Evolutionary conservation across 139 green algal species (phyloP), one percentile per base, ranked within the genome.

Genomic region (Chara braunii): DNA sequence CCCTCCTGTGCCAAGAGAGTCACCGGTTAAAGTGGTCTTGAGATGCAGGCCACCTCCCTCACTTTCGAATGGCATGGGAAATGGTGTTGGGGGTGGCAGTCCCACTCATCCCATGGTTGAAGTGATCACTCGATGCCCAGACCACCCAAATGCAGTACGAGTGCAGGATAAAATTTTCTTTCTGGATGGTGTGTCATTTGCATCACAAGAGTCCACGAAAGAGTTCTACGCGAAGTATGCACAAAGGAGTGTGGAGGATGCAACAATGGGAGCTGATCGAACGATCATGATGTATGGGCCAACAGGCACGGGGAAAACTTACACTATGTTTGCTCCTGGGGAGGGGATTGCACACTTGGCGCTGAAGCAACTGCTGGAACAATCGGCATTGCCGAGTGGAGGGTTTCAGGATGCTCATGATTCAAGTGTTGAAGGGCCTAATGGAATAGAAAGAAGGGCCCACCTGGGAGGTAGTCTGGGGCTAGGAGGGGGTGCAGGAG

Each of bases 241-340:
- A 6, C 34, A 51, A 34, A 31, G 53, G 8, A 60, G 53, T 7
- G 53, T 63, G 53, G 53, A 63, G 40, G 53, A 63, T 34, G 53
- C 53, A 8, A 32, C 53, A 5, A 60, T 34, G 24, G 53, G 53
- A 34, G 53, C 34, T 8, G 53, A 63, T 35, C 37, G 53, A 26
- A 63, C 53, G 6, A 34, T 63, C 7, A 31, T 63, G 8, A 63
- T 63, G 53, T 63, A 63, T 7, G 53, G 53, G 7, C 53, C 53
- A 6, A 57, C 53, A 7, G 53, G 53, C 30, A 63, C 30, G 7
- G 53, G 53, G 32, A 63, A 63, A 34, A 63, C 30, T 23, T 63
- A 63, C 40, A 63, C 34, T 7, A 63, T 63, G 53, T 63, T 63
- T 34, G 5, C 53, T 32, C 7, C 37, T 14, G 53, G 29, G 36